Evolutionary conservation across 352 stramenopile genomes (phyloP).

Genomic region (Aphanomyces euteiches): DNA sequence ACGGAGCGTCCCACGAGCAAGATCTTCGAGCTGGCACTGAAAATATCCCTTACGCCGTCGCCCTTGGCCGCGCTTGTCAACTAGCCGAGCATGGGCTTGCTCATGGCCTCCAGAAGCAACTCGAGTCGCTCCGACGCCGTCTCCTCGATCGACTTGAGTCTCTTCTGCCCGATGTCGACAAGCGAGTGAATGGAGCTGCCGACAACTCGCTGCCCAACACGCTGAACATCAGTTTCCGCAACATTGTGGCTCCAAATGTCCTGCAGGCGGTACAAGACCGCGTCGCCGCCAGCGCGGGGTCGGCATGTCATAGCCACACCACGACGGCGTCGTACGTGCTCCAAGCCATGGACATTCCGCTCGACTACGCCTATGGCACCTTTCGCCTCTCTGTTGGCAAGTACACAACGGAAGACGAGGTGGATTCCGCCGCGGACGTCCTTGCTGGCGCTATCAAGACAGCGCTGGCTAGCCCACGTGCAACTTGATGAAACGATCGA

Average conservation of each 20-base stretch:
- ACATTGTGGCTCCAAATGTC: constrained; percentile 79
- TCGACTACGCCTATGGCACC: constrained; percentile 88
- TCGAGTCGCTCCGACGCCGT: constrained; percentile 59
- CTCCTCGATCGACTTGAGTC: constrained; percentile 54
- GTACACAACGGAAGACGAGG: constrained; percentile 83
- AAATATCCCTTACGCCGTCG: constrained; percentile 94
- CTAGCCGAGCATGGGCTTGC: constrained; percentile 67
- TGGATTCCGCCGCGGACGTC: constrained; percentile 76
- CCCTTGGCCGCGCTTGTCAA: constrained; percentile 83
- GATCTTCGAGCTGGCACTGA: constrained; percentile 93
- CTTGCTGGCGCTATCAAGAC: constrained; percentile 43
- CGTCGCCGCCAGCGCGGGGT: constrained; percentile 90
- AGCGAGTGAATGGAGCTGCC: constrained; percentile 83
- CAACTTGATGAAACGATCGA: too few relatives aligned
- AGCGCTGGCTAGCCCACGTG: not conserved
- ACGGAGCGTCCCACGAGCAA: constrained; percentile 90
- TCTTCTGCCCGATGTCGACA: constrained; percentile 43
- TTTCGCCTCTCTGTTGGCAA: constrained; percentile 92
- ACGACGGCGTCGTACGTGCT: constrained; percentile 86
- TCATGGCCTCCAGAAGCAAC: constrained; percentile 54
- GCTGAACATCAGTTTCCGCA: constrained; percentile 91
- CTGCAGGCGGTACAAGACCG: constrained; percentile 79
- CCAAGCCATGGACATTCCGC: constrained; percentile 87
- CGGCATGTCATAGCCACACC: constrained; percentile 89
- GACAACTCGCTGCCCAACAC: constrained; percentile 92